These are phyloP conservation scores for Saccharomyces pastorianus DNA, from an alignment of 1,139 yeast genomes.

Conservation along the genomic window DNA sequence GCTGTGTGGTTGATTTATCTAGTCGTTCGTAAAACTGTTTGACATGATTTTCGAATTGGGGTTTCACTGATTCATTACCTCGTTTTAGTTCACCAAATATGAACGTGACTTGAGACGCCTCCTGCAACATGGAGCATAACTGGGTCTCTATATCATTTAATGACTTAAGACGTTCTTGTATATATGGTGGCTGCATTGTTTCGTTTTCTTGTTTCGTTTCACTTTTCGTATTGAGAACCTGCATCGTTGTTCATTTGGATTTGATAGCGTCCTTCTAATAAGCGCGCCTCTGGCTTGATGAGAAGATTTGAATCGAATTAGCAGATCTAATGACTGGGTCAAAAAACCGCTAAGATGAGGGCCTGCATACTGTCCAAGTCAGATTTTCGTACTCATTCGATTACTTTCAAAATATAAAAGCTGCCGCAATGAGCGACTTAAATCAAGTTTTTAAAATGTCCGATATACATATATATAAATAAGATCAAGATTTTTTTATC, in stretches of 20 bases:
- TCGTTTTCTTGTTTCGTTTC: neutral
- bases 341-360: neutral
- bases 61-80: constrained; percentile 24
- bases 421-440: neutral
- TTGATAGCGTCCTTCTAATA: neutral
- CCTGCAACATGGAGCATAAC: constrained; percentile 34
- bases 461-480: neutral
- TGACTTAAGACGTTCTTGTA: constrained; percentile 33
- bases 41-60: constrained; percentile 26
- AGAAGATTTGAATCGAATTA: neutral
- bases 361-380: neutral
- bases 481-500: neutral
- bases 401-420: neutral
- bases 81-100: constrained; percentile 29
- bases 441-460: neutral
- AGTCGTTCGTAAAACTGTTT: constrained; percentile 22
- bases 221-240: neutral
- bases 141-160: constrained; percentile 35
- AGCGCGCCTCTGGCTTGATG: neutral
- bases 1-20: constrained; percentile 18
- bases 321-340: neutral
- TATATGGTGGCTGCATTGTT: constrained; percentile 31
- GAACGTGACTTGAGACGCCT: constrained; percentile 35
- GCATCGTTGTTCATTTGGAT: neutral
- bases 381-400: neutral